phyloP scores from a whole-genome alignment of 2,329 filamentous ascomycete genomes.

The Teratosphaeria nubilosa region DNA sequence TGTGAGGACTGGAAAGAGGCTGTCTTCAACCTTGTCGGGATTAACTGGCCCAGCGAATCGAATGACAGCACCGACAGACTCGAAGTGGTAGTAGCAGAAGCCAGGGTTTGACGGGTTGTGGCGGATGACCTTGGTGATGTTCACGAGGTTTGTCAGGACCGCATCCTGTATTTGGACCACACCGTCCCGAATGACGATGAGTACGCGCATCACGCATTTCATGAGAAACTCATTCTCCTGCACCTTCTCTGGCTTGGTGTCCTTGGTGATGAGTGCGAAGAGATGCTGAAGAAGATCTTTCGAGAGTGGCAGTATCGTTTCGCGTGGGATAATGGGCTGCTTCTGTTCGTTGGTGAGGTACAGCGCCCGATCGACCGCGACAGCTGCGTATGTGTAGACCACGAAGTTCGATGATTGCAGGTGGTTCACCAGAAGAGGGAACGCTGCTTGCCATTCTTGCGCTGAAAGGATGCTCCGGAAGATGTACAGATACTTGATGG shows the following conservation, averaged over 20 bases:
- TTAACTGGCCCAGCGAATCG: conserved; percentile 60
- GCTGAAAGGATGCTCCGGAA: conserved; percentile 92
- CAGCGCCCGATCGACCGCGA: conserved; percentile 87
- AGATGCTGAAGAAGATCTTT: conserved; percentile 82
- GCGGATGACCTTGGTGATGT: conserved; percentile 84
- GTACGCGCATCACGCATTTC: conserved; percentile 94
- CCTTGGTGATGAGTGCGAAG: conserved; percentile 82
- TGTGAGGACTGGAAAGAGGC: conserved; percentile 75
- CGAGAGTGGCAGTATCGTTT: conserved; percentile 68
- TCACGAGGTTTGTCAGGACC: conserved; percentile 74
- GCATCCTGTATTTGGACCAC: conserved; percentile 63
- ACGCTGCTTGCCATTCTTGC: conserved; percentile 81
- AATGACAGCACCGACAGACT: conserved; percentile 82
- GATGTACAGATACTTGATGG: conserved; percentile 94
- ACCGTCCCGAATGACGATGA: conserved; percentile 85
- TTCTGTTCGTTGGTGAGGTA: conserved; percentile 69
- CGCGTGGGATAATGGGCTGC: conserved; percentile 67
- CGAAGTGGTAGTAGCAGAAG: conserved; percentile 98
- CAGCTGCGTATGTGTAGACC: conserved; percentile 93
- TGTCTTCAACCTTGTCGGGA: conserved; percentile 64
- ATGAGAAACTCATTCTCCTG: conserved; percentile 99
- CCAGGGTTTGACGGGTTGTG: conserved; percentile 93
- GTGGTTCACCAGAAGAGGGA: conserved; percentile 84
- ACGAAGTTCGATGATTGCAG: conserved; percentile 86
- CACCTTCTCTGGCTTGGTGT: conserved; percentile 76